Evolutionary conservation across 345 rosid species (phyloP), one percentile per base, ranked within the genome.

Genomic region (Corchorus capsularis): DNA sequence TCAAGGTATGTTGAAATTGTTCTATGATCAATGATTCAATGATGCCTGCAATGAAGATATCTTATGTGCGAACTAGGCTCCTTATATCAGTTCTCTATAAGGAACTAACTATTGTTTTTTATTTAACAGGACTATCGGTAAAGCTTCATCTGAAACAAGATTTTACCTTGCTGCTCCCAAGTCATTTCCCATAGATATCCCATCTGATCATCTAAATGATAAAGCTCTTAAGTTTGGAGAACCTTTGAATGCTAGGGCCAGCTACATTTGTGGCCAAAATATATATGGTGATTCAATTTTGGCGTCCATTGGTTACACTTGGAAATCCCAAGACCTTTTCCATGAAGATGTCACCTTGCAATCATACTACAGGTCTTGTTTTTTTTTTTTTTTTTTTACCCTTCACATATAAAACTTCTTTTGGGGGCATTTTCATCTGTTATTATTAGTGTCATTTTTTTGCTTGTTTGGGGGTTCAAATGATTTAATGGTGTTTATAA

Each of bases 291-390:
- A 89, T 88, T 93, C 99, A 78, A 81, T 95, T 78, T 84, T 95
- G 92, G 96, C 98, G 75, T 92, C 96, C 32, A 71, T 95, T 85
- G 97, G 98, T 64, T 93, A 90, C 86, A 78, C 83, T 49, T 86
- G 98, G 99, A 92, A 85, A 82, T 85, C 93, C 19, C 79, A 81
- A 54, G 85, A 86, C 62, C 91, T 95, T 82, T 88, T 85, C 77
- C 79, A 81, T 74, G 94, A 89, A 81, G 91, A 91, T 82, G 61
- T 92, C 69, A 85, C 88, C 34, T 68, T 88, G 63, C 87, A 88
- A 52, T 87, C 92, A 73, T 92, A 90, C 80, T 87, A 89, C 93
- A 95, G 97, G 99, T 95, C 63, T 60, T 64, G 27, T 80, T 80
- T 69, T 47, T 20, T 57, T 39, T 5, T 39, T 5, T 39, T 5